These are phyloP conservation scores for Pseudozyma hubeiensis DNA, from an alignment of 1,284 basidiomycete species.

Conservation along the genomic window DNA sequence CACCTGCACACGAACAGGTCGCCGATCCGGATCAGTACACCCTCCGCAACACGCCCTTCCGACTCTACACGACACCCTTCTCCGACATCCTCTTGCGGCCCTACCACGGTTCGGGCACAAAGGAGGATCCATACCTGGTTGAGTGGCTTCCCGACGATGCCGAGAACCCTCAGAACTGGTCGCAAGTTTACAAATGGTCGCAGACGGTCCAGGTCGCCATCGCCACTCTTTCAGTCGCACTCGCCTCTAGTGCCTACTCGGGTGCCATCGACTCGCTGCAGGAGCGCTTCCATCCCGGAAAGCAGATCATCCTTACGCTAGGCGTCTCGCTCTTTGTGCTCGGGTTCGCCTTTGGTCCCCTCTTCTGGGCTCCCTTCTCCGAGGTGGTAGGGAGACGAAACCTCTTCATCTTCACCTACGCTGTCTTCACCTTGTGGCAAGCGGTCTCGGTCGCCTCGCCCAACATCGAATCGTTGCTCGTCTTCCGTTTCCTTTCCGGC, in stretches of 20 bases:
- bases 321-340: constrained; percentile 78
- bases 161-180: constrained; percentile 51
- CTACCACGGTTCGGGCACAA: constrained; percentile 69
- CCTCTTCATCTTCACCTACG: constrained; percentile 76
- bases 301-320: constrained; percentile 49
- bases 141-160: constrained; percentile 51
- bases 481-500: constrained; percentile 79
- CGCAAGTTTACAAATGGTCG: constrained; percentile 48
- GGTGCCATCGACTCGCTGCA: constrained; percentile 53
- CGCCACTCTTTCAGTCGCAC: constrained; percentile 58
- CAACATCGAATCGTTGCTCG: constrained; percentile 75
- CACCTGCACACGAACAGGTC: constrained; percentile 3
- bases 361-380: constrained; percentile 76
- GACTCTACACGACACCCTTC: constrained; percentile 68
- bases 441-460: constrained; percentile 76
- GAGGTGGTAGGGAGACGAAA: constrained; percentile 75
- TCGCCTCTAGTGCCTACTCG: constrained; percentile 57
- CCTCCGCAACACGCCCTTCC: constrained; percentile 48
- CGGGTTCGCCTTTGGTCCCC: constrained; percentile 71
- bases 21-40: constrained; percentile 32
- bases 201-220: constrained; percentile 58
- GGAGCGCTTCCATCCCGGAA: constrained; percentile 41
- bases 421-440: constrained; percentile 76
- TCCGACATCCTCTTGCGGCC: constrained; percentile 65
- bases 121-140: constrained; percentile 69